A percentile compares a stretch with the other conserved stretches of the same genome.
Evolutionary conservation across 306 rosid species (phyloP).

Genomic region (Vicia sativa): DNA sequence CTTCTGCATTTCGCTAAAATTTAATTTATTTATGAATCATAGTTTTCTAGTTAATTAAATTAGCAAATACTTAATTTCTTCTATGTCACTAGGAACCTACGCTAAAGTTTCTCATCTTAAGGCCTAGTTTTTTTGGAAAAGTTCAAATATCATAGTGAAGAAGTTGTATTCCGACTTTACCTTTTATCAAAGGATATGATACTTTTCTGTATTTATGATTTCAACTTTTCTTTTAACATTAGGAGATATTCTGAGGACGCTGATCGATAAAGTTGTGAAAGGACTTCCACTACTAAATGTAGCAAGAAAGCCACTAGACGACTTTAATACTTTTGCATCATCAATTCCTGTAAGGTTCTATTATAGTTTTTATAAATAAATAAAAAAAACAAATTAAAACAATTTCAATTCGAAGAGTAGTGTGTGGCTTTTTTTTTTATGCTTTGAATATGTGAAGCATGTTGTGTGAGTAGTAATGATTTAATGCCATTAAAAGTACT

Average conservation of each 20-base stretch:
- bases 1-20: slow-evolving; percentile 3
- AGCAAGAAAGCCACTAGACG: no score
- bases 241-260: slow-evolving; percentile 60
- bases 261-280: slow-evolving; percentile 52
- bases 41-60: slow-evolving; percentile 11
- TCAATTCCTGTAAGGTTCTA: slow-evolving; percentile 70
- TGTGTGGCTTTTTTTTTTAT: no score
- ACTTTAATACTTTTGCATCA: slow-evolving; percentile 33
- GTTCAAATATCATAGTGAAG: not conserved
- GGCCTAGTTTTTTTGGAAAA: not conserved
- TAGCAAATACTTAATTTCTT: slow-evolving; percentile 2
- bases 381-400: no score
- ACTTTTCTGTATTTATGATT: slow-evolving; percentile 30
- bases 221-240: slow-evolving; percentile 37
- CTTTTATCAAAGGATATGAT: no score
- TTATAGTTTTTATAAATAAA: slow-evolving; percentile 17
- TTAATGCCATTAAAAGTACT: no score
- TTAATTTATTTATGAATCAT: slow-evolving; percentile 3
- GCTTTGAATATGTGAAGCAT: no score
- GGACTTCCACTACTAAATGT: slow-evolving; percentile 48
- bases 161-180: no score
- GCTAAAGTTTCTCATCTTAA: slow-evolving; percentile 4
- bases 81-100: slow-evolving; percentile 1
- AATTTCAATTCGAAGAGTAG: no score
- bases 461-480: no score